Evolutionary conservation across 1,284 basidiomycete species (phyloP), one percentile per base, ranked within the genome.

Genomic region (Rhodotorula sp.): DNA sequence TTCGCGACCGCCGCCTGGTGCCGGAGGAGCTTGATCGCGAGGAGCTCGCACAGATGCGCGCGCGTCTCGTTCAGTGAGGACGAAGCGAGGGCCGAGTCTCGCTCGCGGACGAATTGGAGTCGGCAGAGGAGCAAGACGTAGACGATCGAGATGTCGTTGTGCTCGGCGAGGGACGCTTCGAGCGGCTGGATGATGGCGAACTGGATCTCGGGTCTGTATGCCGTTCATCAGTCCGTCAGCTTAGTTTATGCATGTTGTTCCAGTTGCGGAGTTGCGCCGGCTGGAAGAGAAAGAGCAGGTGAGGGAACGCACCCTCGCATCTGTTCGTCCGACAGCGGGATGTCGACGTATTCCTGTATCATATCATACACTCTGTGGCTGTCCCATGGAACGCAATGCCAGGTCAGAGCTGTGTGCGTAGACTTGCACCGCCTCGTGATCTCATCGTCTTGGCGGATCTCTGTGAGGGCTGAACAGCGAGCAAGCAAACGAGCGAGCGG

Each of bases 41-140:
- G 67, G 26, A 78, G 67, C 67, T 80, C 79, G 69, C 79, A 80
- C 2, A 79, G 58, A 23, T 72, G 70, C 5, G 79, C 79, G 7
- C 78, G 58, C 10, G 77, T 73, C 45, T 75, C 74, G 70, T 77
- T 78, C 45, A 78, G 65, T 1, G 72, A 76, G n/a, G 59, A 66
- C 7, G 73, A 75, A 12, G 75, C 62, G 45, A 76, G 69, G 5
- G 64, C 63, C 18, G 64, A 59, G 18, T 67, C 59, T 38, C 68
- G 60, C 21, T 76, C 73, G 50, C 71, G 68, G 43, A 76, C 50
- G 67, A 73, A 76, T 28, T 76, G 73, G 34, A 75, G 69, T 5
- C 75, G 73, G 43, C 48, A 52, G 15, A 76, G 71, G 55, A 76
- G 71, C 55, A 76, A 71, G 52, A 72, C 75, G 64, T 76, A 76